phyloP scores from a whole-genome alignment of 2,329 filamentous ascomycete genomes.

The Pyricularia grisea region DNA sequence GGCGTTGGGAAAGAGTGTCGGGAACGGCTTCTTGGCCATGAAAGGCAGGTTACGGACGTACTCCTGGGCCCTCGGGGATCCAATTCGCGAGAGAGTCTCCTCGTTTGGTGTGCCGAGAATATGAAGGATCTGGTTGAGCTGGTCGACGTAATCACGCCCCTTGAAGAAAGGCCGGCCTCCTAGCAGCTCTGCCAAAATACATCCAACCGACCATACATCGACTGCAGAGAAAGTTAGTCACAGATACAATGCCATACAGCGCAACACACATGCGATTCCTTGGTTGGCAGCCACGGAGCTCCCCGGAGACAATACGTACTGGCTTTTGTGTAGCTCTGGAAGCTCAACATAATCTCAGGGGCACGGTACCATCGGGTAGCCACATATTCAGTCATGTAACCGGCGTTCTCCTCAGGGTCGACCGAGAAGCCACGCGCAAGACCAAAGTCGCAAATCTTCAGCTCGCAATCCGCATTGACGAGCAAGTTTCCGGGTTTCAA shows the following conservation, averaged over 20 bases:
- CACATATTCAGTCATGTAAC: conserved; percentile 99
- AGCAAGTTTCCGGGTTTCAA: conserved; percentile 94
- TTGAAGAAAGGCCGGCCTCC: conserved; percentile 98
- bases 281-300: not conserved
- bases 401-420: conserved; percentile 95
- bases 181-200: conserved; percentile 91
- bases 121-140: conserved; percentile 98
- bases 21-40: conserved; percentile 91
- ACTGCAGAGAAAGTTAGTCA: conserved; percentile 42
- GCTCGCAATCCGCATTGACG: conserved; percentile 97
- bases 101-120: conserved; percentile 96
- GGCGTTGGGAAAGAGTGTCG: conserved; percentile 79
- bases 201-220: conserved; percentile 98
- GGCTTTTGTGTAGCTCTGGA: conserved; percentile 99
- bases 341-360: conserved; percentile 98
- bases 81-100: conserved; percentile 86
- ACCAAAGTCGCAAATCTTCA: conserved; percentile 99
- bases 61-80: conserved; percentile 90
- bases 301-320: conserved; percentile 54
- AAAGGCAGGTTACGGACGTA: conserved; percentile 94
- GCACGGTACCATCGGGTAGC: conserved; percentile 93
- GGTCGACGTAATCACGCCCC: conserved; percentile 96
- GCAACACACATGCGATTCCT: not conserved
- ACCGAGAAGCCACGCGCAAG: conserved; percentile 93
- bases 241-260: not conserved